Conservation (phyloP, 257 asterid genomes). For the Perilla frutescens region DNA sequence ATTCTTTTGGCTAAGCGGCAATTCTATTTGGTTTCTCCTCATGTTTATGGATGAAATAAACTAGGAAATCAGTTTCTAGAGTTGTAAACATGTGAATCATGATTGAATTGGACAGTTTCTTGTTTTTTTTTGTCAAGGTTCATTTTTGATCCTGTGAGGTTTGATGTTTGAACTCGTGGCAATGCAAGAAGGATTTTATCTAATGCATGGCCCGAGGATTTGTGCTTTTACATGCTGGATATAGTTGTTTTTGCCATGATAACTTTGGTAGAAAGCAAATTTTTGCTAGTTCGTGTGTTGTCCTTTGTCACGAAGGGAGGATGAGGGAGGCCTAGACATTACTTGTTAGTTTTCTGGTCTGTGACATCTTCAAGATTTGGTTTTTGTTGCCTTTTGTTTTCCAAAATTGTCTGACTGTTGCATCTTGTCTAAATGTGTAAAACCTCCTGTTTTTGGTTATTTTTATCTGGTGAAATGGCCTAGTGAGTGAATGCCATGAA, state of each 20-base stretch:
- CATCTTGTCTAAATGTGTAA: neutral
- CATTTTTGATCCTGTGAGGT: neutral
- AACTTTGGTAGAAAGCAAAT: neutral
- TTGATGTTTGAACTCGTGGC: neutral
- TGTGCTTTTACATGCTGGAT: constrained; percentile 5
- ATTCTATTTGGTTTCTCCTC: neutral
- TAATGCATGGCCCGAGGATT: neutral
- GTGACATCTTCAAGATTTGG: neutral
- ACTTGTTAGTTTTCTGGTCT: neutral
- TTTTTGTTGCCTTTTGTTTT: constrained; percentile 7
- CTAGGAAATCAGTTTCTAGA: neutral
- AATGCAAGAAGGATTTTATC: constrained; percentile 14
- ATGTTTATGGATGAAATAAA: neutral
- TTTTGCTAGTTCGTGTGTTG: neutral
- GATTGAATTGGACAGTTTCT: neutral
- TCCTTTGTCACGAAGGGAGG: neutral
- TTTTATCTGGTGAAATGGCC: neutral
- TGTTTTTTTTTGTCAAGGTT: neutral
- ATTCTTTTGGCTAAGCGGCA: no score
- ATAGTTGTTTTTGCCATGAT: neutral
- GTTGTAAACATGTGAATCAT: neutral
- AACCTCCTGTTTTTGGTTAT: neutral
- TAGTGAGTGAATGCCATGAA: neutral
- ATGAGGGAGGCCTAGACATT: neutral
- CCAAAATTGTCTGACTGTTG: neutral